Percentiles rank a stretch among this genome's conserved stretches.
Evolutionary conservation across 148 eudicot species (phyloP).

Genomic region (Nyssa sinensis): DNA sequence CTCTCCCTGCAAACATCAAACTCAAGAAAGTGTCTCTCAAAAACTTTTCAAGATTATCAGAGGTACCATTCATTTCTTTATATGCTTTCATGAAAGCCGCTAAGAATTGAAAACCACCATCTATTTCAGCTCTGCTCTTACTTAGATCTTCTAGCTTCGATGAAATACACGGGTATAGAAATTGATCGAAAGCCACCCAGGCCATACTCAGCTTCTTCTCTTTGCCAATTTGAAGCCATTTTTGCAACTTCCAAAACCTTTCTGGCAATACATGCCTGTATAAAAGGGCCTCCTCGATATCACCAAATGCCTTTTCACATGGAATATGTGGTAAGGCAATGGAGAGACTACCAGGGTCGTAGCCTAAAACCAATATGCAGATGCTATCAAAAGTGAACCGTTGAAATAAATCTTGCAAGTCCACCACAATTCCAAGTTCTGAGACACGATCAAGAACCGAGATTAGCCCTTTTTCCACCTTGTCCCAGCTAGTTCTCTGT

Average conservation of each 20-base stretch:
- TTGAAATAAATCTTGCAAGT: conserved; percentile 25
- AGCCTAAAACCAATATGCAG: conserved; percentile 16
- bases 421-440: conserved; percentile 6
- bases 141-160: conserved; percentile 8
- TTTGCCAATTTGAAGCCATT: conserved; percentile 19
- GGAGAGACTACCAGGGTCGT: conserved; percentile 26
- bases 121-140: not conserved
- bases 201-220: conserved; percentile 25
- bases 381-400: conserved; percentile 19
- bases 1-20: conserved; percentile 31
- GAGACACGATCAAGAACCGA: conserved; percentile 11
- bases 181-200: conserved; percentile 10
- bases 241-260: conserved; percentile 30
- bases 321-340: conserved; percentile 18
- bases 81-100: not conserved
- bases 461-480: conserved; percentile 17
- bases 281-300: conserved; percentile 27
- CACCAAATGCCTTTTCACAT: conserved; percentile 20
- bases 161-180: conserved; percentile 10
- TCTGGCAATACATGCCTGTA: conserved; percentile 31
- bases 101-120: not conserved
- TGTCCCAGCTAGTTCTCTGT: not conserved
- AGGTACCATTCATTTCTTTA: conserved; percentile 6
- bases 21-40: conserved; percentile 14
- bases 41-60: not conserved